Evolutionary conservation across 2,329 filamentous ascomycete genomes (phyloP).

Genomic region (Furcasterigmium sp.): DNA sequence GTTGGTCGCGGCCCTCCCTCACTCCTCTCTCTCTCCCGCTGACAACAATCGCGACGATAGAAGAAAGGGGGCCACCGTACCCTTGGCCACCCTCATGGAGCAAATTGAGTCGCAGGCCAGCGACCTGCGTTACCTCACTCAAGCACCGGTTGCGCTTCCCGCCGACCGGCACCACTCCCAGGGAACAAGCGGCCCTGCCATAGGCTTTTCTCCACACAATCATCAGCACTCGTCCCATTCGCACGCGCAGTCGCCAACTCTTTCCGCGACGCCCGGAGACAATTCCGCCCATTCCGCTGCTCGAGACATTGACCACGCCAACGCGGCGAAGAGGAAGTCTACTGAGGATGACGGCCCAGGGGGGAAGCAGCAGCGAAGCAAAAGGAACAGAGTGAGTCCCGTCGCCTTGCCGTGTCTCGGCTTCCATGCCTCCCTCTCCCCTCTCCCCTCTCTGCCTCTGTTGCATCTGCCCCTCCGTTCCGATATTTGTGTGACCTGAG

Average conservation of each 20-base stretch:
- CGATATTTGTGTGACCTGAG: too few relatives aligned
- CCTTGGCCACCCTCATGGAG: constrained; percentile 40
- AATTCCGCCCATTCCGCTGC: constrained; percentile 36
- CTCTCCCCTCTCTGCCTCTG: constrained; percentile 2
- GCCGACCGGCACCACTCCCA: constrained; percentile 11
- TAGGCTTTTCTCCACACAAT: constrained; percentile 18
- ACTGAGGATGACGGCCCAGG: constrained; percentile 32
- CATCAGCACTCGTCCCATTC: constrained; percentile 12
- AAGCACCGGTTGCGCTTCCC: constrained; percentile 25
- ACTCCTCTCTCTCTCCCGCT: background rate
- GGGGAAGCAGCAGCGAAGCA: constrained; percentile 51
- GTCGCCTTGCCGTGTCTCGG: constrained; percentile 1
- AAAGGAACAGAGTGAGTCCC: constrained; percentile 50
- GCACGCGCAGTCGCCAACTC: constrained; percentile 4
- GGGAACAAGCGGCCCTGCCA: background rate
- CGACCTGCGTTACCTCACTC: constrained; percentile 46
- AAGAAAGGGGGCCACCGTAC: background rate
- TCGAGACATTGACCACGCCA: background rate
- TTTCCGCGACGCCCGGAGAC: constrained; percentile 35
- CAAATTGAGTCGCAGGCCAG: constrained; percentile 49
- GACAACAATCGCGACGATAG: background rate
- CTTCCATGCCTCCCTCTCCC: too few relatives aligned
- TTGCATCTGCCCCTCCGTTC: constrained; percentile 5
- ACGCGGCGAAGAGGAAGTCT: constrained; percentile 27
- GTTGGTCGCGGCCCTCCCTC: too few relatives aligned